A percentile compares a stretch with the other conserved stretches of the same genome.
Conservation (phyloP, 805 yeast species). For the Candida ficus region DNA sequence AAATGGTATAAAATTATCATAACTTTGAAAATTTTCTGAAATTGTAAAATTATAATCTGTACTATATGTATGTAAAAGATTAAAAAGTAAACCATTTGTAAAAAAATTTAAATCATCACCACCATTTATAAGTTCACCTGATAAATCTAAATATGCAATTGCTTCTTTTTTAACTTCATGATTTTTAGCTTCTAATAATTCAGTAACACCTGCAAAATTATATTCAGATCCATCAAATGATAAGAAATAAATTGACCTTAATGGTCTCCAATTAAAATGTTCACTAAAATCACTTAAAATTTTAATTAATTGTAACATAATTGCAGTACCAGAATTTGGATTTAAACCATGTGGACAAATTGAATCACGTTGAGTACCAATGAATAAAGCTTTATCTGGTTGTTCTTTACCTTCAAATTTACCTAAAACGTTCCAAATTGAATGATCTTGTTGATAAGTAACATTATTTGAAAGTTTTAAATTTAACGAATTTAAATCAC, state of each 20-base stretch:
- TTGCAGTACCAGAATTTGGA: constrained; percentile 70
- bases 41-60: constrained; percentile 23
- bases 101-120: constrained; percentile 47
- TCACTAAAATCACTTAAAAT: constrained; percentile 59
- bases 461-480: constrained; percentile 20
- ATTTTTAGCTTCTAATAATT: constrained; percentile 58
- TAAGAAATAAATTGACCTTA: constrained; percentile 74
- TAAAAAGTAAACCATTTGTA: constrained; percentile 62
- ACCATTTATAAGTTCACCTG: constrained; percentile 46
- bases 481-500: constrained; percentile 21
- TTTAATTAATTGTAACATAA: constrained; percentile 65
- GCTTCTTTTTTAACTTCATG: constrained; percentile 54
- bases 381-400: constrained; percentile 59
- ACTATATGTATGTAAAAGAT: constrained; percentile 24
- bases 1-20: constrained; percentile 68
- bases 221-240: constrained; percentile 82
- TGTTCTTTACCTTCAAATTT: constrained; percentile 79
- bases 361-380: constrained; percentile 83
- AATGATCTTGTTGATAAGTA: constrained; percentile 41
- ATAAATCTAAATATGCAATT: constrained; percentile 67
- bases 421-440: constrained; percentile 75
- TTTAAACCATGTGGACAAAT: constrained; percentile 68
- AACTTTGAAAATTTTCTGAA: constrained; percentile 28
- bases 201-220: constrained; percentile 81
- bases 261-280: constrained; percentile 72